Evolutionary conservation across 106 monocot genomes (phyloP).

Genomic region (Dendrobium chrysotoxum): DNA sequence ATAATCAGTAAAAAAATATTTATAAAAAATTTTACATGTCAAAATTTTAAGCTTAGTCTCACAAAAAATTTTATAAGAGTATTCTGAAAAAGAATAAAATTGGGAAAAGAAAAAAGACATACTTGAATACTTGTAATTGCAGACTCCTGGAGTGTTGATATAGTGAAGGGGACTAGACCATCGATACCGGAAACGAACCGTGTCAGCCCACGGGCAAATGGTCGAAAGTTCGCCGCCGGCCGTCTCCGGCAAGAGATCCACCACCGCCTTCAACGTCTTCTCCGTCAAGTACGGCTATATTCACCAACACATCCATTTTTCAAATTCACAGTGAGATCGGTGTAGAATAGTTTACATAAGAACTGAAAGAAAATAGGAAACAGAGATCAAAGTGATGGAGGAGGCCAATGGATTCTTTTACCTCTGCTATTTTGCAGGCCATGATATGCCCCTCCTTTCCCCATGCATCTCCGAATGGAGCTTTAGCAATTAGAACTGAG

Average conservation of each 20-base stretch:
- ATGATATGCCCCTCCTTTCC: slow-evolving; percentile 74
- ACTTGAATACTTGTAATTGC: slow-evolving; percentile 82
- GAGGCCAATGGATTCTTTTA: background rate
- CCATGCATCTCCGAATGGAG: slow-evolving; percentile 38
- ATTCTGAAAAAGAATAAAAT: background rate
- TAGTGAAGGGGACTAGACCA: slow-evolving; percentile 86
- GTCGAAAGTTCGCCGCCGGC: slow-evolving; percentile 62
- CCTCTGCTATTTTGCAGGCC: slow-evolving; percentile 81
- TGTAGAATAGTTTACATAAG: background rate
- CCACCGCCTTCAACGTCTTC: slow-evolving; percentile 34
- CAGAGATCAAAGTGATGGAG: background rate
- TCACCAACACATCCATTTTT: background rate
- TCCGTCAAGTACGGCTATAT: slow-evolving; percentile 52
- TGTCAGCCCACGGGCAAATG: slow-evolving; percentile 81
- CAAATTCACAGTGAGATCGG: background rate
- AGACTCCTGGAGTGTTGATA: slow-evolving; percentile 73
- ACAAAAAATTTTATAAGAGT: too few species aligned
- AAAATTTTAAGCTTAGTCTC: too few species aligned
- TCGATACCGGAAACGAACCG: slow-evolving; percentile 49
- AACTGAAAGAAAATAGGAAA: background rate
- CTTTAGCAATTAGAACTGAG: slow-evolving; percentile 2
- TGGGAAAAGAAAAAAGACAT: background rate
- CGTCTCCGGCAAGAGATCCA: slow-evolving; percentile 49
- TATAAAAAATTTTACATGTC: too few species aligned
- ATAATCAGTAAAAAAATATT: too few species aligned